Conservation (phyloP, 164 flowering plant genomes). For the Chimonanthus praecox region DNA sequence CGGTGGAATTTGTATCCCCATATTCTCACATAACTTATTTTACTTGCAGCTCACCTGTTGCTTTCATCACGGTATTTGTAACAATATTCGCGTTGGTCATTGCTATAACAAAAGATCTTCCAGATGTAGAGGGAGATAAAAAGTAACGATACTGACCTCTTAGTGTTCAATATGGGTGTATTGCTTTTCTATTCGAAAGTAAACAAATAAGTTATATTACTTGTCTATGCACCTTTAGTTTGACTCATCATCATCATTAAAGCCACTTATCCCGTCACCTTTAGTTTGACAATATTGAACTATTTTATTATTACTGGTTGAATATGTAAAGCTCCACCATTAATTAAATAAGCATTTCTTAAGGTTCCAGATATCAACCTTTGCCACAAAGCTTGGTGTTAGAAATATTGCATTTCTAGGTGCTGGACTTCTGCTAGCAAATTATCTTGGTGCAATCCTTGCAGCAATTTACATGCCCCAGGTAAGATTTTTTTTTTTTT, state of each 20-base stretch:
- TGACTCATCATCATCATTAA: no score
- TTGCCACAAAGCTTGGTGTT: conserved; percentile 96
- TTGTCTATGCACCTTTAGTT: no score
- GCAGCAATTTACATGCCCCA: conserved; percentile 87
- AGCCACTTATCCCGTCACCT: no score
- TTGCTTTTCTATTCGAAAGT: not conserved
- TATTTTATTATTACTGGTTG: no score
- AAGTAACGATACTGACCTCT: conserved; percentile 31
- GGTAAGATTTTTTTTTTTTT: conserved; percentile 29
- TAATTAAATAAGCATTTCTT: conserved; percentile 8
- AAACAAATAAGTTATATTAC: no score
- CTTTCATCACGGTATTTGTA: conserved; percentile 89
- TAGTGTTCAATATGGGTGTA: not conserved
- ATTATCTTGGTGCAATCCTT: conserved; percentile 67
- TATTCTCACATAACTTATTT: conserved; percentile 6
- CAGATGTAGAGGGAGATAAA: conserved; percentile 97
- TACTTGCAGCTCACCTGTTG: conserved; percentile 79
- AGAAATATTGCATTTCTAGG: conserved; percentile 90
- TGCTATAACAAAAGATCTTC: conserved; percentile 98
- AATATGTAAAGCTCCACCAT: not conserved
- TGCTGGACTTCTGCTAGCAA: conserved; percentile 69
- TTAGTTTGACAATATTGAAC: no score
- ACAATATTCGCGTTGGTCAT: conserved; percentile 93
- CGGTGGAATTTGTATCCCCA: no score
- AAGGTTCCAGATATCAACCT: conserved; percentile 93